A percentile compares a stretch with the other conserved stretches of the same genome.
phyloP scores from a whole-genome alignment of 1,139 yeast species.

The Ashbya aceris region DNA sequence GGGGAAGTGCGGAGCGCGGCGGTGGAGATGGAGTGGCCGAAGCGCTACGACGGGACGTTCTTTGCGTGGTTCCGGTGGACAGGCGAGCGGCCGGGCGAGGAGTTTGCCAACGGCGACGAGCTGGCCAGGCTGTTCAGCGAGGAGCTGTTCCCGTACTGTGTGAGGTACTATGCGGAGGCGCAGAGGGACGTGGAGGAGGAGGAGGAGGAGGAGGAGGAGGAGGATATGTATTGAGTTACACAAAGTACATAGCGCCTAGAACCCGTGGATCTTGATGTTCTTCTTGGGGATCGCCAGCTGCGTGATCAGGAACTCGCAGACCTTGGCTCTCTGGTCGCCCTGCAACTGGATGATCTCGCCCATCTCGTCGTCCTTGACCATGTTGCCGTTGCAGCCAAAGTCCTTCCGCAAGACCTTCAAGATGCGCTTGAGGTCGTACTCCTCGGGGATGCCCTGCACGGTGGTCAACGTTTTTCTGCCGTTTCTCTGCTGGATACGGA shows the following conservation, averaged over 20 bases:
- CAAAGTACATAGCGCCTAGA: conserved; percentile 35
- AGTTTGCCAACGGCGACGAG: conserved; percentile 63
- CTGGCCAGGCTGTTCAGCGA: conserved; percentile 54
- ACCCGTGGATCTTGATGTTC: conserved; percentile 97
- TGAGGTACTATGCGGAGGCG: conserved; percentile 64
- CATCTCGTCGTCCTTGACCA: conserved; percentile 90
- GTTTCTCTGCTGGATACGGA: conserved; percentile 99
- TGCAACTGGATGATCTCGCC: conserved; percentile 97
- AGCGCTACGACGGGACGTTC: conserved; percentile 44
- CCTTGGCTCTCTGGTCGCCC: conserved; percentile 98
- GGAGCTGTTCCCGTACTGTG: conserved; percentile 63
- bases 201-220: not conserved
- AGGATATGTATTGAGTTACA: conserved; percentile 3
- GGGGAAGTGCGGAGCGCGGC: conserved; percentile 40
- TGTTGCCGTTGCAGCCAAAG: conserved; percentile 97
- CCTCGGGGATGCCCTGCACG: conserved; percentile 93
- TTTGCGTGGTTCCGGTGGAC: conserved; percentile 75
- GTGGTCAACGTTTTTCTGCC: conserved; percentile 99
- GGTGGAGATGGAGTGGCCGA: conserved; percentile 52
- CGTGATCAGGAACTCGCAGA: conserved; percentile 81
- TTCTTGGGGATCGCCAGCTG: conserved; percentile 89
- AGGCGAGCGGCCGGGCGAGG: conserved; percentile 51
- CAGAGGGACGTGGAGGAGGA: conserved; percentile 34
- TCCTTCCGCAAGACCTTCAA: conserved; percentile 92
- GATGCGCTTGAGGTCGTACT: conserved; percentile 90